phyloP scores from a whole-genome alignment of 164 flowering plant species.

The Saururus chinensis region DNA sequence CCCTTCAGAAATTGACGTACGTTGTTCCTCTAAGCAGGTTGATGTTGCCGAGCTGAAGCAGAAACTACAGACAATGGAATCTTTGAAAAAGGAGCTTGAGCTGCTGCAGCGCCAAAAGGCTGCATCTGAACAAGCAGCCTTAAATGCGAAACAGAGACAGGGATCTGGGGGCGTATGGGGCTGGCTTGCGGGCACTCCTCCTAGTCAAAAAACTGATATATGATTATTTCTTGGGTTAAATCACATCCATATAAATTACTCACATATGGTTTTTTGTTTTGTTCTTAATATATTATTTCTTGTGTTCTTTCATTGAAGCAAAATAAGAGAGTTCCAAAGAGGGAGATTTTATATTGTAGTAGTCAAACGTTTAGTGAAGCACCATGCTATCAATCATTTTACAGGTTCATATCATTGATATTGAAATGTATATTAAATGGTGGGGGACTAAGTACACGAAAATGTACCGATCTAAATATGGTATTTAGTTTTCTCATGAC shows the following conservation, averaged over 20 bases:
- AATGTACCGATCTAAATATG: too few species aligned
- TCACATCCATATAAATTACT: neutral
- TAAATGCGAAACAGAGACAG: conserved; percentile 65
- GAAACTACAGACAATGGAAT: conserved; percentile 79
- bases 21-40: conserved; percentile 38
- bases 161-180: conserved; percentile 94
- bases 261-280: neutral
- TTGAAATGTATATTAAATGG: too few species aligned
- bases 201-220: conserved; percentile 28
- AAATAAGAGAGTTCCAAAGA: neutral
- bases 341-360: too few species aligned
- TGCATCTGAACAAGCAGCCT: conserved; percentile 86
- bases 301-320: conserved; percentile 1
- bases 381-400: too few species aligned
- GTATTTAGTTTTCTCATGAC: too few species aligned
- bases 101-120: conserved; percentile 85
- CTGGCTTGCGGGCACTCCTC: conserved; percentile 87
- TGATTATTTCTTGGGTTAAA: conserved; percentile 5
- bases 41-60: conserved; percentile 94
- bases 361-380: too few species aligned
- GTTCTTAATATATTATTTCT: neutral
- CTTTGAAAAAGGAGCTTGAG: conserved; percentile 80
- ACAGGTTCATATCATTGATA: too few species aligned
- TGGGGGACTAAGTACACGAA: too few species aligned
- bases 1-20: neutral